phyloP scores from a whole-genome alignment of 768 basidiomycete genomes.

The Leccinum barrowsii region DNA sequence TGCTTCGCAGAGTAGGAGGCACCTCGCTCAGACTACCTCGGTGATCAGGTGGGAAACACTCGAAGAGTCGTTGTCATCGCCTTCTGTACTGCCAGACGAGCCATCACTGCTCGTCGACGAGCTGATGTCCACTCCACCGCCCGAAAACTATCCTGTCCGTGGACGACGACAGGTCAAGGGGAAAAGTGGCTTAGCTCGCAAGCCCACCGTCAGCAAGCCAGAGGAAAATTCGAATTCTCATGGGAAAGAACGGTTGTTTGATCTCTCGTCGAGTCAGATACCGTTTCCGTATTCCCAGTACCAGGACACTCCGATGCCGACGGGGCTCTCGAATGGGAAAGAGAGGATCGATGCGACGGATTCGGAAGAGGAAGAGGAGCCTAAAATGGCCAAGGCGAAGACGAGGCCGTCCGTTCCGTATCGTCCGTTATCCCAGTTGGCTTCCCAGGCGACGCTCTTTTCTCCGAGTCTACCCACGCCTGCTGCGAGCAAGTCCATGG shows the following conservation, averaged over 20 bases:
- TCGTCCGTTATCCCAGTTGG: slow-evolving; percentile 54
- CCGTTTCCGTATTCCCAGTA: slow-evolving; percentile 55
- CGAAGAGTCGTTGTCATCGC: slow-evolving; percentile 21
- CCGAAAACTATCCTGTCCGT: background rate
- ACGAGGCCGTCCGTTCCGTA: slow-evolving; percentile 24
- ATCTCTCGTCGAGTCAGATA: slow-evolving; percentile 49
- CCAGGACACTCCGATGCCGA: slow-evolving; percentile 9
- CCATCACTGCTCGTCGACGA: slow-evolving; percentile 26
- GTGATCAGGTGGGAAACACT: slow-evolving; percentile 31
- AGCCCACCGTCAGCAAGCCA: background rate
- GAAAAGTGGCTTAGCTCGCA: slow-evolving; percentile 3
- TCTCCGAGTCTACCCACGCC: slow-evolving; percentile 37
- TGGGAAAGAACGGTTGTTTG: slow-evolving; percentile 39
- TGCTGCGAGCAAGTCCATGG: slow-evolving; percentile 22
- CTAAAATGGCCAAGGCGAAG: slow-evolving; percentile 16
- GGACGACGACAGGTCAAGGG: slow-evolving; percentile 9
- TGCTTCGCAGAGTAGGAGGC: background rate
- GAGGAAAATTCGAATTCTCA: background rate
- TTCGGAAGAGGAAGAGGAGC: slow-evolving; percentile 19
- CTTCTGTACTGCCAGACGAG: slow-evolving; percentile 32
- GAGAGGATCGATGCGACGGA: slow-evolving; percentile 33
- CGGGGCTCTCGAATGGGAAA: slow-evolving; percentile 26
- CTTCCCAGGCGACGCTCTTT: slow-evolving; percentile 30
- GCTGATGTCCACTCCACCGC: slow-evolving; percentile 29
- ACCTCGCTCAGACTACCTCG: slow-evolving; percentile 10